A percentile compares a stretch with the other conserved stretches of the same genome.
These are phyloP conservation scores for Amanita exitialis DNA, from an alignment of 768 basidiomycete genomes.

Conservation along the genomic window DNA sequence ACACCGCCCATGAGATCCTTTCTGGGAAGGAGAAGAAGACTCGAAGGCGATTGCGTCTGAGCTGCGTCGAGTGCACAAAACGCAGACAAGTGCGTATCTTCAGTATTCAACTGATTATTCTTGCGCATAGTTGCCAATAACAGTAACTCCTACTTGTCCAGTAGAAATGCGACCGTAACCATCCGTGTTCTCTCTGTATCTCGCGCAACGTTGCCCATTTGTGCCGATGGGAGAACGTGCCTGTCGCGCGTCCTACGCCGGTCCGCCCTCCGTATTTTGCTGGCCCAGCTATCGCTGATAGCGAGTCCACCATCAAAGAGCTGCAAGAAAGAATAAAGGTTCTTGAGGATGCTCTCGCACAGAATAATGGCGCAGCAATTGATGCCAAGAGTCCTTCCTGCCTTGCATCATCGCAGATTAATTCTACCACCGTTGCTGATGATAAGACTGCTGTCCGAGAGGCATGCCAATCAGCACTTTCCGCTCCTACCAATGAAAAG, in stretches of 20 bases:
- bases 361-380: not conserved
- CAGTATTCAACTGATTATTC: not conserved
- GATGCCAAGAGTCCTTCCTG: not conserved
- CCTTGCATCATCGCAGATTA: not conserved
- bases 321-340: constrained; percentile 18
- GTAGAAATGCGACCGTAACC: constrained; percentile 42
- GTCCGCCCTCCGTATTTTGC: constrained; percentile 21
- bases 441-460: not conserved
- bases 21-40: constrained; percentile 32
- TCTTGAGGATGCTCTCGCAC: constrained; percentile 17
- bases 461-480: not conserved
- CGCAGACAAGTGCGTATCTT: constrained; percentile 34
- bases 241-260: constrained; percentile 30
- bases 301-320: constrained; percentile 14
- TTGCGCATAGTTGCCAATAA: not conserved
- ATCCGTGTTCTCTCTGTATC: constrained; percentile 31
- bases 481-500: not conserved
- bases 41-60: constrained; percentile 35
- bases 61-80: constrained; percentile 49
- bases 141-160: constrained; percentile 3
- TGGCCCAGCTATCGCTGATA: not conserved
- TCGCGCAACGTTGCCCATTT: constrained; percentile 31
- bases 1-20: constrained; percentile 1
- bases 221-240: constrained; percentile 36
- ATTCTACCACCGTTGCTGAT: not conserved